Base-by-base conservation (phyloP, 306 rosid species). In the Dalbergia cochinchinensis region DNA sequence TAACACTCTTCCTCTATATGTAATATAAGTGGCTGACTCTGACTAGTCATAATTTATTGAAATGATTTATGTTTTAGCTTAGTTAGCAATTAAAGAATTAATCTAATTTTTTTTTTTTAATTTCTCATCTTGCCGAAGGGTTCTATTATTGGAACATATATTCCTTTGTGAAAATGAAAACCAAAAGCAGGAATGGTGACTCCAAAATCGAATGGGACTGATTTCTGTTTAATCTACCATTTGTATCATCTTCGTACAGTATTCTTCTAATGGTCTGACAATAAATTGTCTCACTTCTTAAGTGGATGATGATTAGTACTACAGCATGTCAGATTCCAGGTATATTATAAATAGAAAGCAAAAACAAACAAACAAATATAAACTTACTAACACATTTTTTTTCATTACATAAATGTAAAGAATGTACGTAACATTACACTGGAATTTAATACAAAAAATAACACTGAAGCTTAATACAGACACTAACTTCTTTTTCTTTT, bases 31-130 rank as follows among this genome's bases (percentile, higher is more conserved):
- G 11, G n/a, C 13, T 4, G 15, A 47, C 15, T 75, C 31, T 57
- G 33, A 57, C 11, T 20, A 74, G 63, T 14, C 22, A n/a, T 19
- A 41, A 58, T 72, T 45, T 16, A 19, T 33, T 63, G 19, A 48
- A 51, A 65, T 7, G 3, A 7, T 82, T 55, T 5, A 10, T 50
- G 39, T 77, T 78, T 39, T 19, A 69, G 70, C 16, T 72, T 31
- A 61, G 14, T 15, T 71, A 14, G 31, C 69, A 69, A 47, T 37
- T 9, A 47, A 73, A 59, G 59, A 71, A 20, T 13, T 8, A 20
- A 26, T 66, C 11, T 55, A 47, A 31, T 60, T 51, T 51, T 5
- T 74, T 15, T 60, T 51, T 51, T 5, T 51, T 0, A 31, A 14
- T 65, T 54, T 14, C 33, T 45, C 33, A 19, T 65, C 44, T 51